phyloP scores from a whole-genome alignment of 2,329 filamentous ascomycete genomes.

The Fusarium coicis region DNA sequence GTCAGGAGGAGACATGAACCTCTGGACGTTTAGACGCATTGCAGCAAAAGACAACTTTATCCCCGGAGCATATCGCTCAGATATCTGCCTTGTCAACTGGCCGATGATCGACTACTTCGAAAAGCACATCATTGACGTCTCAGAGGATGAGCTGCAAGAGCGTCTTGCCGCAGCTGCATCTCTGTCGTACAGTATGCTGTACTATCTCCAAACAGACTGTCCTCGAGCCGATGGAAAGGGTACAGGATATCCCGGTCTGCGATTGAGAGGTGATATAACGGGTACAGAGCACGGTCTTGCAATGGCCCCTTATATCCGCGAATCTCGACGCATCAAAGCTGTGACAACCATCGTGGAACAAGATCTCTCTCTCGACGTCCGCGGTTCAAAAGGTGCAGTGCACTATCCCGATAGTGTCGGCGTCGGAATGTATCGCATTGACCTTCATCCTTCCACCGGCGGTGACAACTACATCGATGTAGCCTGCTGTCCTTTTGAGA shows the following conservation, averaged over 20 bases:
- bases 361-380: conserved; percentile 37
- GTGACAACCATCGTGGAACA: conserved; percentile 42
- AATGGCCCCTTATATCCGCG: conserved; percentile 45
- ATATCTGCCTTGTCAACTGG: conserved; percentile 46
- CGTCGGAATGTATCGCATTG: conserved; percentile 46
- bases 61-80: conserved; percentile 37
- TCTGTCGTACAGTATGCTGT: conserved; percentile 45
- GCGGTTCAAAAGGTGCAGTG: conserved; percentile 35
- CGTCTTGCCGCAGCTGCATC: conserved; percentile 33
- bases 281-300: conserved; percentile 44
- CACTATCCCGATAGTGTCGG: conserved; percentile 44
- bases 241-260: conserved; percentile 40
- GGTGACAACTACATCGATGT: conserved; percentile 47
- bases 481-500: conserved; percentile 45
- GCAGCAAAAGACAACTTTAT: conserved; percentile 40
- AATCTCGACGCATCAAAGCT: conserved; percentile 42
- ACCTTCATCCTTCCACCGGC: conserved; percentile 43
- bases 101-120: conserved; percentile 48
- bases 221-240: conserved; percentile 41
- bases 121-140: conserved; percentile 43
- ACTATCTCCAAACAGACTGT: conserved; percentile 44
- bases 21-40: conserved; percentile 45
- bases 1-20: conserved; percentile 45
- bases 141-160: conserved; percentile 29
- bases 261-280: conserved; percentile 42